Conservation (phyloP, 2,329 filamentous ascomycete genomes). For the Dothideomycetes sp. region DNA sequence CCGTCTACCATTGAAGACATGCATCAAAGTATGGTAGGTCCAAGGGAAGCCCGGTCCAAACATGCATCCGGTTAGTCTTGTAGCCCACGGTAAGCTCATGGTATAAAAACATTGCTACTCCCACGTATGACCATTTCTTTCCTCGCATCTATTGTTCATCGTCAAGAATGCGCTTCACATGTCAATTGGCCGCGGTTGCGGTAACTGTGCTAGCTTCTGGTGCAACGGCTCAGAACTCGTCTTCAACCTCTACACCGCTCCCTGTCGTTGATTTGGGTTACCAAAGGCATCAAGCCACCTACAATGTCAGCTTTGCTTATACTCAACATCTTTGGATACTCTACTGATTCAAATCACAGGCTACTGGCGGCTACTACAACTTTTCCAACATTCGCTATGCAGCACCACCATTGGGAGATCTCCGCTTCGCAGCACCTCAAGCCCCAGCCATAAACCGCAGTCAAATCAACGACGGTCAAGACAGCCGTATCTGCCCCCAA, state of each 20-base stretch:
- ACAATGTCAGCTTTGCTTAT: constrained; percentile 32
- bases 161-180: not conserved
- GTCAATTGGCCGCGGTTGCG: not conserved
- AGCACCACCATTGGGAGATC: constrained; percentile 41
- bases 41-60: too few species aligned
- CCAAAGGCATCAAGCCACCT: constrained; percentile 41
- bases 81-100: too few species aligned
- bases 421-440: constrained; percentile 42
- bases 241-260: constrained; percentile 18
- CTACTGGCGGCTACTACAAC: constrained; percentile 18
- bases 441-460: constrained; percentile 35
- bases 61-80: too few species aligned
- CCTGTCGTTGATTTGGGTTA: constrained; percentile 47
- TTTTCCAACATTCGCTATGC: constrained; percentile 51
- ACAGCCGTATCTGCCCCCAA: constrained; percentile 38
- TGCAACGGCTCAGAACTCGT: constrained; percentile 9
- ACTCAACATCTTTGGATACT: not conserved
- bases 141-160: too few species aligned
- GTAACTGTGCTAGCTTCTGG: not conserved
- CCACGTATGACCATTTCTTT: too few species aligned
- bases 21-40: too few species aligned
- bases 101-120: too few species aligned
- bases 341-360: not conserved
- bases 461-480: constrained; percentile 37
- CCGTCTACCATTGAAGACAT: too few species aligned